Percentiles rank a stretch among this genome's conserved stretches.
Conservation (phyloP, 192 early-diverging fungal species). For the Coemansia sp. region DNA sequence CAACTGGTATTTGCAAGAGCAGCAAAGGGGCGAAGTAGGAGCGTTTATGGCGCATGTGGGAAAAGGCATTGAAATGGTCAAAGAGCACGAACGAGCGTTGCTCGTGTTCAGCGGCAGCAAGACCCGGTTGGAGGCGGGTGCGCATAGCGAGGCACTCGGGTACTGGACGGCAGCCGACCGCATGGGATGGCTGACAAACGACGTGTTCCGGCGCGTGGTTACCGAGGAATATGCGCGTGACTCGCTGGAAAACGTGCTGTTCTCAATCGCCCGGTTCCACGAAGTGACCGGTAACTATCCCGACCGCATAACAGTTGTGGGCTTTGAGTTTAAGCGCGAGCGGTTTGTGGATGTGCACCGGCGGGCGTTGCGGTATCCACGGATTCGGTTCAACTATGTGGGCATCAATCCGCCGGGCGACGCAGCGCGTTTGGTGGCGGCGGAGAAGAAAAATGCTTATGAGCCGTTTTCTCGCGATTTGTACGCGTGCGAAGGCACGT, state of each 20-base stretch:
- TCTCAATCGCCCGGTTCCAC: slow-evolving; percentile 54
- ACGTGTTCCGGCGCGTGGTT: slow-evolving; percentile 43
- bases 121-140: slow-evolving; percentile 42
- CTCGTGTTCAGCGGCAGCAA: slow-evolving; percentile 55
- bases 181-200: slow-evolving; percentile 45
- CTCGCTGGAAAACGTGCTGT: slow-evolving; percentile 58
- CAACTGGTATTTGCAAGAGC: slow-evolving; percentile 47
- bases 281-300: slow-evolving; percentile 45
- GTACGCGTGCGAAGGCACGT: slow-evolving; percentile 36
- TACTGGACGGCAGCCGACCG: slow-evolving; percentile 55
- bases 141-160: slow-evolving; percentile 52
- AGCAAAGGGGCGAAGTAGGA: slow-evolving; percentile 48
- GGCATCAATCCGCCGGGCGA: slow-evolving; percentile 49
- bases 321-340: slow-evolving; percentile 12
- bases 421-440: slow-evolving; percentile 6
- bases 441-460: slow-evolving; percentile 36
- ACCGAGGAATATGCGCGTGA: slow-evolving; percentile 58
- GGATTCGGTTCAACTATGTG: slow-evolving; percentile 52
- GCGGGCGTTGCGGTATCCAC: slow-evolving; percentile 46
- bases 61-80: slow-evolving; percentile 41
- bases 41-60: slow-evolving; percentile 54
- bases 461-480: slow-evolving; percentile 44
- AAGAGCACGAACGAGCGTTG: slow-evolving; percentile 42
- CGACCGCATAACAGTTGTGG: slow-evolving; percentile 9
- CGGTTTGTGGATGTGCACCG: slow-evolving; percentile 51